A percentile compares a stretch with the other conserved stretches of the same genome.
These are phyloP conservation scores for Ophiocordyceps robertsii DNA, from an alignment of 2,329 filamentous ascomycete genomes.

Conservation along the genomic window DNA sequence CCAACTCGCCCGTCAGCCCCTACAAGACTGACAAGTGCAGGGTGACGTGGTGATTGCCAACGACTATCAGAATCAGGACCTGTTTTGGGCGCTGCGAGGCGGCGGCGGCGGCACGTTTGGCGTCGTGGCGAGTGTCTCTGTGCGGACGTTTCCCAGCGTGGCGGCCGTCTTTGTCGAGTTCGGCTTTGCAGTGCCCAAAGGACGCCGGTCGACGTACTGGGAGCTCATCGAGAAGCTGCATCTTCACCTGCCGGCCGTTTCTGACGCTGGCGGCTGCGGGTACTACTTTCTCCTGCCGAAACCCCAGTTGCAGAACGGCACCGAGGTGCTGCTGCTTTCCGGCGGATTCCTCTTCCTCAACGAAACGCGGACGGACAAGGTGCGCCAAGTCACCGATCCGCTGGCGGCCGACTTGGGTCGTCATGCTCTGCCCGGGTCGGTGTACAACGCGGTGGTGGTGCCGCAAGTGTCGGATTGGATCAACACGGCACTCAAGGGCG, in stretches of 20 bases:
- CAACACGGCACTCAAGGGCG: constrained; percentile 5
- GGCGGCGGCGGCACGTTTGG: constrained; percentile 31
- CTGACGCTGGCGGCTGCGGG: constrained; percentile 20
- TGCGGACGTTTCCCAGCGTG: constrained; percentile 25
- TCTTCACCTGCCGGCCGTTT: constrained; percentile 18
- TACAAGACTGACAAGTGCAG: constrained; percentile 2
- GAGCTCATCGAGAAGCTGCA: constrained; percentile 14
- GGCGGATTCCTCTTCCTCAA: constrained; percentile 4
- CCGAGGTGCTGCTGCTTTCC: background rate
- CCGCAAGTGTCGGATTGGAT: constrained; percentile 1
- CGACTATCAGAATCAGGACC: constrained; percentile 20
- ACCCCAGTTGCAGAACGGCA: constrained; percentile 2
- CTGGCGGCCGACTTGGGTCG: constrained; percentile 1
- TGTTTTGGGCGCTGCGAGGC: constrained; percentile 33
- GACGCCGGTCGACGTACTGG: constrained; percentile 17
- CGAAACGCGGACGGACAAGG: constrained; percentile 2
- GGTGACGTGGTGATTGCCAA: constrained; percentile 17
- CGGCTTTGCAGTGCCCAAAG: constrained; percentile 12
- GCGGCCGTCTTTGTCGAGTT: constrained; percentile 16
- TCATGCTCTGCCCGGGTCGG: constrained; percentile 1
- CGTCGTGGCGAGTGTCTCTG: constrained; percentile 26
- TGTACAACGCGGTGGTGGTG: background rate
- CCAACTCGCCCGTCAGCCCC: background rate
- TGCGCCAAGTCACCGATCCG: constrained; percentile 1
- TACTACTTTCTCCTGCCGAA: constrained; percentile 19